phyloP scores from a whole-genome alignment of 768 basidiomycete species.

The Brasilioporus rufonigricans region DNA sequence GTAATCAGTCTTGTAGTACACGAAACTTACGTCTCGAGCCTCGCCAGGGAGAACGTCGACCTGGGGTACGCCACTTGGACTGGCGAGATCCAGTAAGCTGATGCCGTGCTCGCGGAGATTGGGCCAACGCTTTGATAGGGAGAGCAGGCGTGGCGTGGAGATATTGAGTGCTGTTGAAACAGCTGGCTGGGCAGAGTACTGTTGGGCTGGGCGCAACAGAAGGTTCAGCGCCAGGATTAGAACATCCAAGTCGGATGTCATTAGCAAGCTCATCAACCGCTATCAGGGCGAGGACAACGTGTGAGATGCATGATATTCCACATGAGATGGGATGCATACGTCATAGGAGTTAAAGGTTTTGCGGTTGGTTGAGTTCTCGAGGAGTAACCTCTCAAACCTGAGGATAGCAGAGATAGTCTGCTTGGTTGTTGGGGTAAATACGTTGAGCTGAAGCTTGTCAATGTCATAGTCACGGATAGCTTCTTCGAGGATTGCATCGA shows the following conservation, averaged over 20 bases:
- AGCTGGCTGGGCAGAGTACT: conserved; percentile 86
- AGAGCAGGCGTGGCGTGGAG: conserved; percentile 75
- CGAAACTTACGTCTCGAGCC: conserved; percentile 77
- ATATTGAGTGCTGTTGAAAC: conserved; percentile 82
- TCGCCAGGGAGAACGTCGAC: conserved; percentile 66
- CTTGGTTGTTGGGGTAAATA: conserved; percentile 76
- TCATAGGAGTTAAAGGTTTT: conserved; percentile 97
- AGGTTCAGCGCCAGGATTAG: conserved; percentile 81
- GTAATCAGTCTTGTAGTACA: conserved; percentile 68
- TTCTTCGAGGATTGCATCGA: conserved; percentile 85
- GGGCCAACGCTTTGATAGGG: conserved; percentile 83
- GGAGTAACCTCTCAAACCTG: conserved; percentile 80
- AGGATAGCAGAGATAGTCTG: conserved; percentile 77
- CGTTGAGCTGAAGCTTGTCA: conserved; percentile 76
- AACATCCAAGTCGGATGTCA: conserved; percentile 86
- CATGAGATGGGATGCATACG: conserved; percentile 50
- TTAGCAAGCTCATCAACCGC: conserved; percentile 88
- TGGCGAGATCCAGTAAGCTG: conserved; percentile 71
- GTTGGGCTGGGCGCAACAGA: conserved; percentile 89
- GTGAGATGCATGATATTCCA: neutral
- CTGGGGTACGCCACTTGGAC: conserved; percentile 47
- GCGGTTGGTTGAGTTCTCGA: conserved; percentile 97
- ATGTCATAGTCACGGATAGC: conserved; percentile 83
- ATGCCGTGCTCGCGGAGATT: conserved; percentile 78
- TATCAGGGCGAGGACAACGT: conserved; percentile 32